Evolutionary conservation across 257 asterid genomes (phyloP).

Genomic region (Solanum boliviense): DNA sequence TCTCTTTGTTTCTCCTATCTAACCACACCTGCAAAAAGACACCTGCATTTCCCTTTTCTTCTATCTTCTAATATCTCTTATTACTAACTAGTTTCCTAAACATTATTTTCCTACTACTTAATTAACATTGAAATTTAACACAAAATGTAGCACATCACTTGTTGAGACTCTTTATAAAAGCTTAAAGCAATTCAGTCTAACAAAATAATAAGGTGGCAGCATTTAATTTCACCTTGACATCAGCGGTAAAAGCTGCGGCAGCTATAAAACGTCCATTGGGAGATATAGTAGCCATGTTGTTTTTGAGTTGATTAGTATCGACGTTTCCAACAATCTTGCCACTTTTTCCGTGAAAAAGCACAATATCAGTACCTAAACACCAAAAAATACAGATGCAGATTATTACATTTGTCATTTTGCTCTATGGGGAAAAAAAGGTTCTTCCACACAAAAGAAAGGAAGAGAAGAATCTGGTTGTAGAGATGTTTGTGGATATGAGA

Average conservation of each 20-base stretch:
- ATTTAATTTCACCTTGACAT: slow-evolving; percentile 64
- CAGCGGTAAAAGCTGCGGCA: slow-evolving; percentile 99
- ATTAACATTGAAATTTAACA: not conserved
- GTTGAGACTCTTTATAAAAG: not conserved
- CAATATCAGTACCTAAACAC: slow-evolving; percentile 77
- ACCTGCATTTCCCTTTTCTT: not conserved
- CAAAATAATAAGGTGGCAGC: not conserved
- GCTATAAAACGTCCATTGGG: slow-evolving; percentile 97
- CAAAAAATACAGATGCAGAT: not conserved
- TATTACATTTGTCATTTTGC: not conserved
- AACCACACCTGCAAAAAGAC: not conserved
- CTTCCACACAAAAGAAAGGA: not conserved
- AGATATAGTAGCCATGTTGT: slow-evolving; percentile 90
- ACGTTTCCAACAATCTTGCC: slow-evolving; percentile 80
- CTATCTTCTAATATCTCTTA: not conserved
- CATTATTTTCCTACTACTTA: not conserved
- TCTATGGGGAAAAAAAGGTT: not conserved
- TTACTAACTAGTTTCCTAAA: not conserved
- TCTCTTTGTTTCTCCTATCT: not conserved
- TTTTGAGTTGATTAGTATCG: slow-evolving; percentile 93
- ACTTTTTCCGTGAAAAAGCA: slow-evolving; percentile 82
- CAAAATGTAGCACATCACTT: not conserved
- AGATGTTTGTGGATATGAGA: not conserved
- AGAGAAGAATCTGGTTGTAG: not conserved
- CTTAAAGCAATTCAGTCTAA: not conserved